Evolutionary conservation across 2,329 filamentous ascomycete species (phyloP), one percentile per base, ranked within the genome.

Genomic region (Magnaporthales sp.): DNA sequence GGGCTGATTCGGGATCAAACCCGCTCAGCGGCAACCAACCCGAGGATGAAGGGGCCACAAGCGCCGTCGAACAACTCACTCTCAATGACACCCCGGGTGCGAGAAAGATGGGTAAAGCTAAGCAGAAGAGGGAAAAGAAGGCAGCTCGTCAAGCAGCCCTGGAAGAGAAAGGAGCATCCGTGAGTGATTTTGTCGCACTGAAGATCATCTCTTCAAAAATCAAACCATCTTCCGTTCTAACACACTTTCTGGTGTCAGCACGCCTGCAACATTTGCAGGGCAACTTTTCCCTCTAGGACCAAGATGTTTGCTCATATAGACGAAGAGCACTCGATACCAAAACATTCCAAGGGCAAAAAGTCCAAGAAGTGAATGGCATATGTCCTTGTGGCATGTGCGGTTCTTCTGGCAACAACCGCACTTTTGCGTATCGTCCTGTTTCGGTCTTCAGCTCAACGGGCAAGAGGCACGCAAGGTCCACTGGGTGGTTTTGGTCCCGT

Each of bases 1-100:
- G 60, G 19, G 54, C 31, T 22, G 51, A 63, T 13, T 29, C 32
- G 27, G 19, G n/a, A 92, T 92, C 46, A 84, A 86, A 67, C 93
- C 96, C 78, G 92, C 89, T 0, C 93, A 97, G 75, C 92, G 97
- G n/a, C 11, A 26, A 15, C 10, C 7, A 58, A 58, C 3, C n/a
- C n/a, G 54, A 58, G 5, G 54, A 26, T 15, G 54, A 6, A 58
- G 54, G 26, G 54, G 22, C 54, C 54, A 27, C 54, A 66, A 92
- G 92, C n/a, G 90, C 96, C 70, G 84, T 97, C 73, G 90, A 95
- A 75, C 92, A 96, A 74, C 85, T 87, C 1, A 86, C 88, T 1
- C 80, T 87, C 1, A 80, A 96, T 19, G 85, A 90, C 15, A 89
- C 88, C 22, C 79, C 77, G 68, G 96, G 97, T 91, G 84, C 89